These are phyloP conservation scores for Tylopilus intermedius DNA, from an alignment of 768 basidiomycete genomes.

Conservation along the genomic window DNA sequence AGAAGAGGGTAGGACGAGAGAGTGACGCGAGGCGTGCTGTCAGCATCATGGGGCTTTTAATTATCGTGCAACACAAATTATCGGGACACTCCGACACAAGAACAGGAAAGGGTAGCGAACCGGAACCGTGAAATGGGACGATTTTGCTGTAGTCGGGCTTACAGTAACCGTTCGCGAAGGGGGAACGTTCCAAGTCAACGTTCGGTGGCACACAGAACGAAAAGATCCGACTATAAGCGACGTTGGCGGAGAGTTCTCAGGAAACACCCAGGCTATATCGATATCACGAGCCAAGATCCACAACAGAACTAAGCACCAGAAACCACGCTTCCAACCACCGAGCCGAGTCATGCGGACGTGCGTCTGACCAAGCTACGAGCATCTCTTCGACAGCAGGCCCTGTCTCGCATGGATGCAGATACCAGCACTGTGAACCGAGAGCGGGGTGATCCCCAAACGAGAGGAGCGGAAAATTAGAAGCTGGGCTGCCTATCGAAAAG, in stretches of 20 bases:
- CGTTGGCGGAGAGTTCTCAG: neutral
- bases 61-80: neutral
- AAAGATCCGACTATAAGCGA: conserved; percentile 9
- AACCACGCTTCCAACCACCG: conserved; percentile 74
- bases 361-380: conserved; percentile 39
- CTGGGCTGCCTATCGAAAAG: conserved; percentile 50
- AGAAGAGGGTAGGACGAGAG: conserved; percentile 36
- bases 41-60: conserved; percentile 38
- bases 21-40: conserved; percentile 37
- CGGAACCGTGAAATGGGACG: conserved; percentile 1
- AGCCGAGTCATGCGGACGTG: conserved; percentile 12
- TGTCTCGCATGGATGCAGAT: conserved; percentile 84
- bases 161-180: neutral
- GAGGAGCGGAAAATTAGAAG: conserved; percentile 64
- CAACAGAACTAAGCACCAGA: conserved; percentile 60
- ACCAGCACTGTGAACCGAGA: conserved; percentile 73
- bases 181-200: neutral
- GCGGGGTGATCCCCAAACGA: conserved; percentile 87
- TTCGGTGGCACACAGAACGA: neutral
- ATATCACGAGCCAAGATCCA: conserved; percentile 41
- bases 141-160: neutral
- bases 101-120: neutral
- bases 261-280: neutral
- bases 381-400: conserved; percentile 63
- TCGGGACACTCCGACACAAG: conserved; percentile 20